phyloP scores from a whole-genome alignment of 2,329 filamentous ascomycete species.

The Penicillium sp. region DNA sequence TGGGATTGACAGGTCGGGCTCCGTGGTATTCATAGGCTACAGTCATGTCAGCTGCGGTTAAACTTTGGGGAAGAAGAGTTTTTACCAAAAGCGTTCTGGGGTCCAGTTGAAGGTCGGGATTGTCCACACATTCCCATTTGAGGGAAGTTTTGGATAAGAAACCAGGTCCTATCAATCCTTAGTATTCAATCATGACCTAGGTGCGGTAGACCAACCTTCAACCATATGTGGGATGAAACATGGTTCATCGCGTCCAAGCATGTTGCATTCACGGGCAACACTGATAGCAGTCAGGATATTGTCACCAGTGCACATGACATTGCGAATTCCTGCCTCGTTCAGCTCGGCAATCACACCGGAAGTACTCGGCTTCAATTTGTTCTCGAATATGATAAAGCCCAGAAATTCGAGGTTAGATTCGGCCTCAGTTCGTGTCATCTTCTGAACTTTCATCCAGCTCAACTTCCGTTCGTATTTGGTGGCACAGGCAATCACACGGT shows the following conservation, averaged over 20 bases:
- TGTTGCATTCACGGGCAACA: constrained; percentile 82
- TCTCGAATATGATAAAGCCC: constrained; percentile 98
- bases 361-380: constrained; percentile 91
- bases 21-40: constrained; percentile 69
- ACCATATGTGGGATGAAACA: constrained; percentile 91
- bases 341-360: constrained; percentile 79
- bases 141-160: constrained; percentile 72
- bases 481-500: constrained; percentile 92
- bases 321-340: constrained; percentile 75
- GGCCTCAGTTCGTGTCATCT: constrained; percentile 82
- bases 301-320: constrained; percentile 96
- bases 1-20: constrained; percentile 77
- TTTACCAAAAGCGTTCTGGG: constrained; percentile 69
- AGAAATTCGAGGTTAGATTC: constrained; percentile 83
- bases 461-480: constrained; percentile 83
- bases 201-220: constrained; percentile 54
- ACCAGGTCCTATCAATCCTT: constrained; percentile 57
- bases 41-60: constrained; percentile 15
- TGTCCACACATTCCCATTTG: constrained; percentile 93
- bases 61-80: not conserved
- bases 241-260: constrained; percentile 77
- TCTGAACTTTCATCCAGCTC: constrained; percentile 91
- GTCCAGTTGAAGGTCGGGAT: constrained; percentile 74
- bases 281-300: constrained; percentile 97
- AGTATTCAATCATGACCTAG: constrained; percentile 8